Base-by-base conservation (phyloP, 306 rosid genomes). In the Cucumis cinereus region DNA sequence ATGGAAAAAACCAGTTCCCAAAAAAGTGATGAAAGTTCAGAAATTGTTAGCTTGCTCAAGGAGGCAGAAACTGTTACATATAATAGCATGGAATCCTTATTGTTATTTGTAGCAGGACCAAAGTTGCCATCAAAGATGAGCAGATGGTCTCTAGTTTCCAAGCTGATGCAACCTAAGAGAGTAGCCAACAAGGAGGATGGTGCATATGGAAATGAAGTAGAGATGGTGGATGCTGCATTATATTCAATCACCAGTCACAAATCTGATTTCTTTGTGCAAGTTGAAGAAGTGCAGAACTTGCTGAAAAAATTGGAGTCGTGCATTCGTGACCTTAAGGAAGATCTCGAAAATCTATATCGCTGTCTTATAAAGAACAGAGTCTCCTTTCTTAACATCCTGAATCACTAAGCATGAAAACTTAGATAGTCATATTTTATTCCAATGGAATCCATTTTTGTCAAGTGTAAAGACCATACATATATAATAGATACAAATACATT, bases 301-400 rank as follows among this genome's bases (percentile, higher is more conserved):
- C 74, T 84, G 12, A 22, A 24, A 3, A 66, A 50, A 7, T 64
- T 76, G 6, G 82, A 79, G 30, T 45, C 64, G 12, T 55, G 83
- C 68, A 71, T 81, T 77, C 75, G 23, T n/a, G 85, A 79, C 12
- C 56, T 81, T 1, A 81, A 81, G 49, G 78, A 60, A 50, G 77
- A 56, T n/a, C 56, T 81, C 0, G 79, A 81, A 33, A 10, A 24
- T 62, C 49, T 79, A 15, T 72, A 62, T 45, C 63, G 85, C 55
- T 61, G 53, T 54, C 59, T 84, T 49, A 78, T 81, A 12, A 81
- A 79, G 71, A 78, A 36, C 10, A 84, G 85, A 79, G 83, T 81
- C 49, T 78, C 81, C 0, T 52, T 78, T 50, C 87, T 84, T 52
- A 81, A 81, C 77, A 74, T 81, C 60, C 56, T 77, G 38, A 78